A percentile compares a stretch with the other conserved stretches of the same genome.
Conservation (phyloP, 441 rosid genomes). For the Codiaeum variegatum region DNA sequence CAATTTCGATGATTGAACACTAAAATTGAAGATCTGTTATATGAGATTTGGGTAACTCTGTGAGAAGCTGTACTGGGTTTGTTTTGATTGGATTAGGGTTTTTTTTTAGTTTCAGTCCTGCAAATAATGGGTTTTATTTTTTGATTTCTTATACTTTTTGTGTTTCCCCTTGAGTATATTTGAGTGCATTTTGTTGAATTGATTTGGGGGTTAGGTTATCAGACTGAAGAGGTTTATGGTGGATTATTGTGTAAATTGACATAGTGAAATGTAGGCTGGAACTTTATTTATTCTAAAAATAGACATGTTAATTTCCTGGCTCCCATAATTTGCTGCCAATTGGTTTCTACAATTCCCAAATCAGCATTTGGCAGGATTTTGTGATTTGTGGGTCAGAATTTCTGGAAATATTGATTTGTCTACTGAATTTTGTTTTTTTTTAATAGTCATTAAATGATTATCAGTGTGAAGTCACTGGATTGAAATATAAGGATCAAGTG, state of each 20-base stretch:
- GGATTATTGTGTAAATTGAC: conserved; percentile 4
- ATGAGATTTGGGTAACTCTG: conserved; percentile 10
- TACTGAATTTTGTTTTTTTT: not conserved
- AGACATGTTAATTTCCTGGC: not conserved
- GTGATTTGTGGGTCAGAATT: not conserved
- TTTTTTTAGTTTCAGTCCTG: not conserved
- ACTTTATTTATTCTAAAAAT: not conserved
- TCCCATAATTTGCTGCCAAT: conserved; percentile 6
- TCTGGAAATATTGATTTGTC: not conserved
- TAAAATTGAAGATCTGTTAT: conserved; percentile 2
- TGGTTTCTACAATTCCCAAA: conserved; percentile 7
- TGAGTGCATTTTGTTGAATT: conserved; percentile 3
- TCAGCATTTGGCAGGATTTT: not conserved
- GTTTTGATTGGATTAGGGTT: conserved; percentile 12
- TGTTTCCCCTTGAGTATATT: not conserved
- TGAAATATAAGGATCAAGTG: not conserved
- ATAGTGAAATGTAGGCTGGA: conserved; percentile 5
- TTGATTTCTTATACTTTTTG: conserved; percentile 15
- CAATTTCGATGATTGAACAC: not conserved
- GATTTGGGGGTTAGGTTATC: not conserved
- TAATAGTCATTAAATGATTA: not conserved
- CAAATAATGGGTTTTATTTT: conserved; percentile 12
- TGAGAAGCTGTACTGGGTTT: conserved; percentile 4
- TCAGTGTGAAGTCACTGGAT: not conserved
- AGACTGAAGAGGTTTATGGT: conserved; percentile 13